Evolutionary conservation across 2,329 filamentous ascomycete species (phyloP).

Genomic region (Zymoseptoria ardabiliae): DNA sequence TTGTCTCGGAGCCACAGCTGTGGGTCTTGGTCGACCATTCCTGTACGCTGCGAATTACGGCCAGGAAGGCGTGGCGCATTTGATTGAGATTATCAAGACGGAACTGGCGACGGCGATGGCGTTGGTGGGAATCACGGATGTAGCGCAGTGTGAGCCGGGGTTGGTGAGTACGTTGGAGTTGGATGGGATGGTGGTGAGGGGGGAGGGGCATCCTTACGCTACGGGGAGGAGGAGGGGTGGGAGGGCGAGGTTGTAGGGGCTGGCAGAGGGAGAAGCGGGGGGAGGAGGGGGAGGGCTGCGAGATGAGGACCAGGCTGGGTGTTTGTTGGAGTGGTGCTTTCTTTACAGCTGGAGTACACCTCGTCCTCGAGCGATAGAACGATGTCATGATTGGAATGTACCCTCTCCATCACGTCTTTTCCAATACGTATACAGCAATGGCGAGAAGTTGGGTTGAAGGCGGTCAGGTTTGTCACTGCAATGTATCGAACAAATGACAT

Average conservation of each 20-base stretch:
- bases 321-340: no score
- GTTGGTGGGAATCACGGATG: constrained; percentile 53
- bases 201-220: constrained; percentile 20
- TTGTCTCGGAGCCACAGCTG: constrained; percentile 57
- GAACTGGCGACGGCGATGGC: constrained; percentile 60
- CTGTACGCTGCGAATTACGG: constrained; percentile 57
- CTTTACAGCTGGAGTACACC: no score
- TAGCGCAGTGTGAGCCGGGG: constrained; percentile 53
- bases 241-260: constrained; percentile 4
- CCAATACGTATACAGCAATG: no score
- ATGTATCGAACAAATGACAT: no score
- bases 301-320: no score
- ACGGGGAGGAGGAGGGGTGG: constrained; percentile 14
- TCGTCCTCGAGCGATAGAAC: no score
- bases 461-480: no score
- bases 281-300: no score
- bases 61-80: constrained; percentile 43
- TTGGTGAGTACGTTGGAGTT: constrained; percentile 48
- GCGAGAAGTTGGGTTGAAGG: no score
- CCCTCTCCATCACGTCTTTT: no score
- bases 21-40: constrained; percentile 54
- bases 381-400: no score
- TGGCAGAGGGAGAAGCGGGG: no score
- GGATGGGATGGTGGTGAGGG: constrained; percentile 41
- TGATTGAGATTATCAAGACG: constrained; percentile 35